phyloP scores from a whole-genome alignment of 2,329 filamentous ascomycete genomes.

The Zymoseptoria passerinii region DNA sequence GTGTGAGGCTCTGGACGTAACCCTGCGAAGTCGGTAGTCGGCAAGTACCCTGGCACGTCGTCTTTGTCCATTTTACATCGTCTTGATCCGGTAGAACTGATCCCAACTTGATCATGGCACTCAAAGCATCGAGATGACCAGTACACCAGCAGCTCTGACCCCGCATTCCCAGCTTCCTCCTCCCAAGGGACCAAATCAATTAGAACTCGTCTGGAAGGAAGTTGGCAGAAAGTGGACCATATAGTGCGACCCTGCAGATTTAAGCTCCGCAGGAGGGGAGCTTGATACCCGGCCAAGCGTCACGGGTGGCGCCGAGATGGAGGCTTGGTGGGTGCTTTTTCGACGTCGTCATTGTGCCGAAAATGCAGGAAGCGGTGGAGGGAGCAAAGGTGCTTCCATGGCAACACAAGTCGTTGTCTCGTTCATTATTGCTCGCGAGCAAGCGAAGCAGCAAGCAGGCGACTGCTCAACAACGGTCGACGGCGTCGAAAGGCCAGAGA shows the following conservation, averaged over 20 bases:
- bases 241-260: not conserved
- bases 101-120: not conserved
- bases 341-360: not conserved
- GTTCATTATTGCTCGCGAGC: too few relatives aligned
- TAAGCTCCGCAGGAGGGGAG: not conserved
- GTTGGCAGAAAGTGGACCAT: not conserved
- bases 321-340: not conserved
- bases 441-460: not conserved
- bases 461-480: not conserved
- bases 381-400: not conserved
- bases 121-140: not conserved
- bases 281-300: not conserved
- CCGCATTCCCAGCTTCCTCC: not conserved
- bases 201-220: not conserved
- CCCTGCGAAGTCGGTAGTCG: not conserved
- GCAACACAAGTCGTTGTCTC: too few relatives aligned
- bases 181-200: not conserved
- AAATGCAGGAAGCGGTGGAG: not conserved
- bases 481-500: not conserved
- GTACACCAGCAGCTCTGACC: not conserved
- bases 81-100: not conserved
- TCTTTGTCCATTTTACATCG: not conserved
- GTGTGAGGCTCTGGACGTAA: not conserved
- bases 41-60: not conserved
- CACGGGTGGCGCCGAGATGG: not conserved